phyloP scores from a whole-genome alignment of 768 basidiomycete genomes.

The Tephrocybe sp. region DNA sequence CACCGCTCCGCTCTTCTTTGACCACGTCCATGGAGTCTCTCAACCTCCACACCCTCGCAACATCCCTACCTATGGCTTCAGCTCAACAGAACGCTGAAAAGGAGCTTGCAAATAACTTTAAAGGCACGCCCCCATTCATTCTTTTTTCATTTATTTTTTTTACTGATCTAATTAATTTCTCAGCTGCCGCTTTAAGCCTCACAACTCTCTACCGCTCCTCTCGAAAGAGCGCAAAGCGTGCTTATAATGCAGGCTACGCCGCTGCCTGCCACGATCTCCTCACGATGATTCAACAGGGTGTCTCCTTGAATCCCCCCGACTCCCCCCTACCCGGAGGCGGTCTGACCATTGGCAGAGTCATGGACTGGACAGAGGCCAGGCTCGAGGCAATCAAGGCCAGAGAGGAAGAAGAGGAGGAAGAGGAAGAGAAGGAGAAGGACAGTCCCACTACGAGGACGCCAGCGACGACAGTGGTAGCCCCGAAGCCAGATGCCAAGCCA shows the following conservation, averaged over 20 bases:
- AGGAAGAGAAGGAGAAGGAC: constrained; percentile 62
- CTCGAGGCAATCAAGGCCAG: constrained; percentile 70
- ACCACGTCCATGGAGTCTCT: constrained; percentile 71
- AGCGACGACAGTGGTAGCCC: constrained; percentile 16
- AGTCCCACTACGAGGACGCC: constrained; percentile 25
- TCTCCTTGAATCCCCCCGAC: constrained; percentile 47
- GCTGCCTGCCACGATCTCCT: constrained; percentile 79
- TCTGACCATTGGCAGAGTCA: constrained; percentile 72
- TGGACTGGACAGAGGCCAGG: constrained; percentile 84
- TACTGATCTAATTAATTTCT: constrained; percentile 14
- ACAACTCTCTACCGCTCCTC: constrained; percentile 84
- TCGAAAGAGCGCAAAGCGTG: constrained; percentile 69
- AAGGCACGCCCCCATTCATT: constrained; percentile 42
- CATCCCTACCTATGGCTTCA: constrained; percentile 53
- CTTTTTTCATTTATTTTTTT: constrained; percentile 16
- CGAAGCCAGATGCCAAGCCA: constrained; percentile 20
- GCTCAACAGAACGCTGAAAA: constrained; percentile 79
- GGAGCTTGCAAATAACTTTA: constrained; percentile 77
- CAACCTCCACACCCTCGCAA: constrained; percentile 76
- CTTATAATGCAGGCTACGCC: constrained; percentile 79
- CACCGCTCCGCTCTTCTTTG: constrained; percentile 3
- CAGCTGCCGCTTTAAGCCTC: constrained; percentile 81
- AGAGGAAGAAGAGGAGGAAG: constrained; percentile 83
- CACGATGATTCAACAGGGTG: constrained; percentile 80
- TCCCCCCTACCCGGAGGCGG: constrained; percentile 19